Evolutionary conservation across 768 basidiomycete species (phyloP), one percentile per base, ranked within the genome.

Genomic region (Galerina marginata): DNA sequence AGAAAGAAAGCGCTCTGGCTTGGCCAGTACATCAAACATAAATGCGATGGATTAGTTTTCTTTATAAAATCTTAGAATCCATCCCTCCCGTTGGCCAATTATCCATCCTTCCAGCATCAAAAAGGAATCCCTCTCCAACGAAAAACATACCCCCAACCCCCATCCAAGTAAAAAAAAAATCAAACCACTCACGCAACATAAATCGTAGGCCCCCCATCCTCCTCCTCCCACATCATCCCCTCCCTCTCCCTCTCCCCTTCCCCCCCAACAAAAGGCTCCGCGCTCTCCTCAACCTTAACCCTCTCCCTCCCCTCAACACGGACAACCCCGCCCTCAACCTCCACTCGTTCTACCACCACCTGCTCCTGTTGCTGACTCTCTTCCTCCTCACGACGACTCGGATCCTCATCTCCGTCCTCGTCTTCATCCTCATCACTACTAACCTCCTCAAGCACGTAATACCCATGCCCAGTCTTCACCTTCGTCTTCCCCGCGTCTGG

Each of bases 121-220:
- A 20, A 2, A 20, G 20, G 20, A 20, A 20, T 20, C 20, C 20
- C 20, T 20, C 20, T 20, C 20, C 20, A 20, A 1, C 20, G 20
- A 20, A 20, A 20, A 20, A 20, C 20, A 20, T 20, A 20, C 20
- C 20, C 20, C 20, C 20, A n/a, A n/a, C 20, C 20, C 20, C 20
- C 20, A 29, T 4, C 26, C 47, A 48, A 40, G n/a, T n/a, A n/a
- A n/a, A n/a, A n/a, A n/a, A n/a, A n/a, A n/a, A n/a, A n/a, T 29
- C 53, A 23, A 43, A 47, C 20, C 6, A 89, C 92, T 72, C 75
- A 93, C 90, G 93, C 93, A 59, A 95, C 91, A 76, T 94, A 95
- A 15, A 95, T 80, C 2, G 90, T 83, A 45, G 79, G 68, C 16
- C 65, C 64, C 0, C 54, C 61, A 29, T 54, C 54, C 39, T 65